Evolutionary conservation across 2,329 filamentous ascomycete genomes (phyloP).

Genomic region (Fusarium verticillioides): DNA sequence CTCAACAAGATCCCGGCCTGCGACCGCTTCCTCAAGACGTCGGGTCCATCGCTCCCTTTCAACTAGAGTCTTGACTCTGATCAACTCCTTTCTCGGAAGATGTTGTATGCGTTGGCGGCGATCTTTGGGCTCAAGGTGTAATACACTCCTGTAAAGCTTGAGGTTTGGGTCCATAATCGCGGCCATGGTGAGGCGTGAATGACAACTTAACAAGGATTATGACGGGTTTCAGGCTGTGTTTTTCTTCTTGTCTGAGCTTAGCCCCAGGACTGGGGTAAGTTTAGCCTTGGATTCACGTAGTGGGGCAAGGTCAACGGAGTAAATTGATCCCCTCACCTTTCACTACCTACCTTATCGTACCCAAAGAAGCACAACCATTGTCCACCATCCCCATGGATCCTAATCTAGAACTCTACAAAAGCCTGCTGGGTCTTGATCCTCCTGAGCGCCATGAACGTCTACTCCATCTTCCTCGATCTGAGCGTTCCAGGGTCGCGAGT

Average conservation of each 20-base stretch:
- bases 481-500: not conserved
- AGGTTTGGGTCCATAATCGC: slow-evolving; percentile 14
- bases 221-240: not conserved
- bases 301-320: too few relatives aligned
- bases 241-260: not conserved
- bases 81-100: not conserved
- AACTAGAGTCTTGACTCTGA: not conserved
- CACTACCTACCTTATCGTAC: fast-evolving
- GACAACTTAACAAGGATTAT: not conserved
- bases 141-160: slow-evolving; percentile 8
- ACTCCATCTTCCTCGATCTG: not conserved
- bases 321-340: not conserved
- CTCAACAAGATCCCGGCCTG: not conserved
- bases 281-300: too few relatives aligned
- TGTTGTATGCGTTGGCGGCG: not conserved
- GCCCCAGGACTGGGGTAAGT: too few relatives aligned
- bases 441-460: not conserved
- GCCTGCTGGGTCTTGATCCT: not conserved
- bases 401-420: not conserved
- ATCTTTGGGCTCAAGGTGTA: not conserved
- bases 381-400: not conserved
- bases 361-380: not conserved
- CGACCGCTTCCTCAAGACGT: not conserved
- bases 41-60: not conserved
- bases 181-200: not conserved